These are phyloP conservation scores for Primulina tabacum DNA, from an alignment of 257 asterid genomes.

Conservation along the genomic window DNA sequence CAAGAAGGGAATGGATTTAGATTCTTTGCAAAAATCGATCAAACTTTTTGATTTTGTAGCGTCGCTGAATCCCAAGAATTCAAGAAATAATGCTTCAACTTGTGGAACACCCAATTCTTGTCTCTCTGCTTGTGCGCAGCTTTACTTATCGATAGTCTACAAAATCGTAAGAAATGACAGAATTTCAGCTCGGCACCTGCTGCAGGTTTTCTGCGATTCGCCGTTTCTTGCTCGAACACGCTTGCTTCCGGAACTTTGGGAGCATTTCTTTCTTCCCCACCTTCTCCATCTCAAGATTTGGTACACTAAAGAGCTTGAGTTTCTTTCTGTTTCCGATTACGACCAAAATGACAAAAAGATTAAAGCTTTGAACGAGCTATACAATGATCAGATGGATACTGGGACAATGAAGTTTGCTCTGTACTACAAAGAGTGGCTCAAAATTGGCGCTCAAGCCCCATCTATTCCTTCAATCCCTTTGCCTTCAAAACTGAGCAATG, in stretches of 20 bases:
- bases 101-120: slow-evolving; percentile 32
- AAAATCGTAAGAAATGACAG: slow-evolving; percentile 51
- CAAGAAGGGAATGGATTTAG: slow-evolving; percentile 37
- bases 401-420: slow-evolving; percentile 63
- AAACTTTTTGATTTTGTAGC: slow-evolving; percentile 44
- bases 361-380: slow-evolving; percentile 44
- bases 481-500: slow-evolving; percentile 39
- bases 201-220: slow-evolving; percentile 56
- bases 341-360: slow-evolving; percentile 36
- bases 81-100: slow-evolving; percentile 21
- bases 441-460: slow-evolving; percentile 64
- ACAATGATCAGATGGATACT: slow-evolving; percentile 53
- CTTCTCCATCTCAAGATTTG: slow-evolving; percentile 87
- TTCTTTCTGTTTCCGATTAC: slow-evolving; percentile 29
- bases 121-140: slow-evolving; percentile 64
- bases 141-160: slow-evolving; percentile 65
- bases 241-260: slow-evolving; percentile 76
- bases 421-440: slow-evolving; percentile 77
- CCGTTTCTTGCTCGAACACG: slow-evolving; percentile 67
- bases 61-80: slow-evolving; percentile 31
- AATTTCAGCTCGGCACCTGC: slow-evolving; percentile 55
- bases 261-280: slow-evolving; percentile 78
- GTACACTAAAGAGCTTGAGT: slow-evolving; percentile 54
- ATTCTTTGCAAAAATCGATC: slow-evolving; percentile 47
- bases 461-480: slow-evolving; percentile 60